These are phyloP conservation scores for Penicillium bovifimosum DNA, from an alignment of 495 filamentous ascomycete species.

Conservation along the genomic window DNA sequence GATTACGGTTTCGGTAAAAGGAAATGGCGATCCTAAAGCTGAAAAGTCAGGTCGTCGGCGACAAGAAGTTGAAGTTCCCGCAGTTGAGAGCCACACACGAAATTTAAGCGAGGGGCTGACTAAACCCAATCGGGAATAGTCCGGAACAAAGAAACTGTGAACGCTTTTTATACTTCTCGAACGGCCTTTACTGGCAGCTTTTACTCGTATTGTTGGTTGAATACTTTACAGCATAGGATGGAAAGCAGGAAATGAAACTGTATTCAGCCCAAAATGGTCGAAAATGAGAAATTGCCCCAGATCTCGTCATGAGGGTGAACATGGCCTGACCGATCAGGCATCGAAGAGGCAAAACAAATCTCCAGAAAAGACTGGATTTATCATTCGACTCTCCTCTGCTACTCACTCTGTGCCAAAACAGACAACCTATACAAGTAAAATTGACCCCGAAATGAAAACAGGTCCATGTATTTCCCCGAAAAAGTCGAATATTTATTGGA, in stretches of 20 bases:
- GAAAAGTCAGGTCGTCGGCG: constrained; percentile 24
- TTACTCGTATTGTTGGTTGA: not conserved
- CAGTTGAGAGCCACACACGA: constrained; percentile 45
- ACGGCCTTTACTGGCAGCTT: not conserved
- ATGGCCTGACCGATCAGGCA: constrained; percentile 1
- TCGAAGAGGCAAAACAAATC: not conserved
- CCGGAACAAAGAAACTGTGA: constrained; percentile 1
- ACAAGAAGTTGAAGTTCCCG: constrained; percentile 33
- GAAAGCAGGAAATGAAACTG: not conserved
- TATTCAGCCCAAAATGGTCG: not conserved
- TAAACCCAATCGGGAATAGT: constrained; percentile 33
- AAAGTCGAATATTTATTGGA: not conserved
- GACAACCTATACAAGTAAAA: no score
- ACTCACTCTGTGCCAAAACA: not conserved
- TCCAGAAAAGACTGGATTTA: not conserved
- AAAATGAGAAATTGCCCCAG: no score
- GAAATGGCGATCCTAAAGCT: constrained; percentile 21
- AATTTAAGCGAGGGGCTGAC: constrained; percentile 49
- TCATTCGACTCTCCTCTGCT: not conserved
- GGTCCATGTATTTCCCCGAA: not conserved
- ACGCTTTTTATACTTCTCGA: constrained; percentile 1
- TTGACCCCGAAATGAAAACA: no score
- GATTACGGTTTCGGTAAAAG: constrained; percentile 15
- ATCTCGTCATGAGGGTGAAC: not conserved
- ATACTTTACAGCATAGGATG: not conserved